Percentiles rank a stretch among this genome's conserved stretches.
phyloP scores from a whole-genome alignment of 2,329 filamentous ascomycete genomes.

The Phialophora chinensis region DNA sequence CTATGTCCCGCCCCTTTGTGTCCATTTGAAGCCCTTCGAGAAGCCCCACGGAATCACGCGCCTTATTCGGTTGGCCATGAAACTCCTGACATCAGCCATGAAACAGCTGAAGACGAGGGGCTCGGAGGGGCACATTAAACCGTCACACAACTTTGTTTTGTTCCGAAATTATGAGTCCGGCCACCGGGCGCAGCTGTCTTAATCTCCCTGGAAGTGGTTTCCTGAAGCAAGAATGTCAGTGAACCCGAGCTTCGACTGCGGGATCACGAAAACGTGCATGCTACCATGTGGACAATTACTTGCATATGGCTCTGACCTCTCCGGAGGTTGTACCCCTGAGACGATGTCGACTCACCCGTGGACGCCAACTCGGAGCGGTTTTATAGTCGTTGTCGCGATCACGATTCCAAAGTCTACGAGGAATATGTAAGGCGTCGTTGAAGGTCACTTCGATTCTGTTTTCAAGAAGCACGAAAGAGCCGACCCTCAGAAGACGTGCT shows the following conservation, averaged over 20 bases:
- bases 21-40: constrained; percentile 25
- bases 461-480: not conserved
- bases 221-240: not conserved
- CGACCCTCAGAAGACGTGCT: not conserved
- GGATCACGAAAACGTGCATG: not conserved
- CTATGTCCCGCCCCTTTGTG: constrained; percentile 7
- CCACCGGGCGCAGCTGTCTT: not conserved
- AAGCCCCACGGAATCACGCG: constrained; percentile 24
- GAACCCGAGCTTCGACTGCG: not conserved
- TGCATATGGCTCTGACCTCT: not conserved
- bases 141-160: not conserved
- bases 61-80: constrained; percentile 21
- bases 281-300: not conserved
- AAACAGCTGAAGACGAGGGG: constrained; percentile 16
- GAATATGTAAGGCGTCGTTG: not conserved
- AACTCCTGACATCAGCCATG: constrained; percentile 17
- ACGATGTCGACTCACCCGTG: not conserved
- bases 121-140: constrained; percentile 14
- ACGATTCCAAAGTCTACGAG: not conserved
- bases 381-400: not conserved
- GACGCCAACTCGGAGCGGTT: not conserved
- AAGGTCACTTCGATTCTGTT: not conserved
- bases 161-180: not conserved
- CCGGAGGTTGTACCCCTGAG: not conserved
- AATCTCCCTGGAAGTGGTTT: not conserved